phyloP scores from a whole-genome alignment of 192 early-diverging fungal genomes.

The Linnemannia elongata region DNA sequence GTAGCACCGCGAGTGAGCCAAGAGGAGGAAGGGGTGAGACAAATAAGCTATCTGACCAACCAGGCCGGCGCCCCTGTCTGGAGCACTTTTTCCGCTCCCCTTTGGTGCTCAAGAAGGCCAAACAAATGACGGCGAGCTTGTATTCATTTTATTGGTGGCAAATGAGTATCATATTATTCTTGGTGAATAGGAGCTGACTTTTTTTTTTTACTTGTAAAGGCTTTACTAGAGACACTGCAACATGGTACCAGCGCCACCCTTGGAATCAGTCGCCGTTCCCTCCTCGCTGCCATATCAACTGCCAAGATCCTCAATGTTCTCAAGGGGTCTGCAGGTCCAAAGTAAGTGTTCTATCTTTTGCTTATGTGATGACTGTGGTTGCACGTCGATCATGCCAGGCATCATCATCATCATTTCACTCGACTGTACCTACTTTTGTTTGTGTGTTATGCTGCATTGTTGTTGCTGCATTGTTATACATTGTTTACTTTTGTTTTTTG shows the following conservation, averaged over 20 bases:
- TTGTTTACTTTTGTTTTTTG: neutral
- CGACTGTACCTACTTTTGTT: neutral
- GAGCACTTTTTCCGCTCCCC: neutral
- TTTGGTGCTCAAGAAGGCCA: neutral
- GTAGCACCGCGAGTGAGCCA: neutral
- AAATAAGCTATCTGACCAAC: neutral
- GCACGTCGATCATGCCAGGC: neutral
- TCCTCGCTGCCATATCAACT: constrained; percentile 71
- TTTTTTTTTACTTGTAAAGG: constrained; percentile 13
- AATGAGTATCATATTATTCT: neutral
- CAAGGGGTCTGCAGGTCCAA: constrained; percentile 41
- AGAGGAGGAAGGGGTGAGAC: neutral
- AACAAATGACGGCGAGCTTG: neutral
- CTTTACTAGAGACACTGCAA: constrained; percentile 71
- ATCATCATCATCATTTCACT: neutral
- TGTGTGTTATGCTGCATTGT: neutral
- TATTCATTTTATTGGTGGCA: constrained; percentile 2
- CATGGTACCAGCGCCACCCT: constrained; percentile 70
- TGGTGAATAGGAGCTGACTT: neutral
- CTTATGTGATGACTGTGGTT: constrained; percentile 8
- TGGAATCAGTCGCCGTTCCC: constrained; percentile 66
- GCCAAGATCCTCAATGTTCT: constrained; percentile 70
- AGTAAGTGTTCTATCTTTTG: constrained; percentile 37
- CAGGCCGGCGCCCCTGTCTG: neutral
- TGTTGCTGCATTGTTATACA: neutral